Conservation (phyloP, 1,139 yeast genomes). For the Suhomyces coccinellae region DNA sequence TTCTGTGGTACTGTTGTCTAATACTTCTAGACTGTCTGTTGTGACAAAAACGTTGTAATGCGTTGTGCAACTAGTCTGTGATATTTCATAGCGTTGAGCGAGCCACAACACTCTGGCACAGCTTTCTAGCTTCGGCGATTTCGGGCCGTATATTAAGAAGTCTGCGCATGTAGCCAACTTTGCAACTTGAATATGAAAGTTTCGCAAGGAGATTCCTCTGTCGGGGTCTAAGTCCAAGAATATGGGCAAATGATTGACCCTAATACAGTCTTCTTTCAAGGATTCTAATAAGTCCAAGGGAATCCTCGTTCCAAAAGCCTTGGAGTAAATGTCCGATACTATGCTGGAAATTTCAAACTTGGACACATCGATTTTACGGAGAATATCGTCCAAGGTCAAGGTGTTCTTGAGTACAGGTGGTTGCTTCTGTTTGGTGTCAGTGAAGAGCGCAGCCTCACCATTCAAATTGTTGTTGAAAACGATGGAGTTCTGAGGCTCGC, state of each 20-base stretch:
- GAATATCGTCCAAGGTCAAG: slow-evolving; percentile 58
- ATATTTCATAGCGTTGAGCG: slow-evolving; percentile 49
- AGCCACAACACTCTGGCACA: slow-evolving; percentile 53
- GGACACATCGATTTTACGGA: slow-evolving; percentile 47
- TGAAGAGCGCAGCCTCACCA: slow-evolving; percentile 1
- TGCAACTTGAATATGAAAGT: slow-evolving; percentile 75
- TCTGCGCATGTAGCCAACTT: slow-evolving; percentile 71
- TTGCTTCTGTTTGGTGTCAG: slow-evolving; percentile 4
- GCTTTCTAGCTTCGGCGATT: slow-evolving; percentile 21
- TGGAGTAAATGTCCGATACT: slow-evolving; percentile 21
- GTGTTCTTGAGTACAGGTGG: slow-evolving; percentile 54
- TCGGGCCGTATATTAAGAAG: slow-evolving; percentile 54
- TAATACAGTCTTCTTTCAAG: slow-evolving; percentile 45
- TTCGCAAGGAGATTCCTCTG: slow-evolving; percentile 67
- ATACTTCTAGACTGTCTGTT: slow-evolving; percentile 3
- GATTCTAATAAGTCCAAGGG: slow-evolving; percentile 17
- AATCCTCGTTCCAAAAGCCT: slow-evolving; percentile 17
- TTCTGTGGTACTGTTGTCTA: not conserved
- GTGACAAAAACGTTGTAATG: slow-evolving; percentile 23
- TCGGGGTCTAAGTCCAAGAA: slow-evolving; percentile 64
- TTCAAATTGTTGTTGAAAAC: slow-evolving; percentile 6
- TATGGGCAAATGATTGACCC: slow-evolving; percentile 48
- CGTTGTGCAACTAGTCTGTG: slow-evolving; percentile 8
- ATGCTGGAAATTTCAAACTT: slow-evolving; percentile 33
- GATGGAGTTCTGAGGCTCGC: slow-evolving; percentile 6